Evolutionary conservation across 1,284 basidiomycete species (phyloP), one percentile per base, ranked within the genome.

Genomic region (Puccinia triticina): DNA sequence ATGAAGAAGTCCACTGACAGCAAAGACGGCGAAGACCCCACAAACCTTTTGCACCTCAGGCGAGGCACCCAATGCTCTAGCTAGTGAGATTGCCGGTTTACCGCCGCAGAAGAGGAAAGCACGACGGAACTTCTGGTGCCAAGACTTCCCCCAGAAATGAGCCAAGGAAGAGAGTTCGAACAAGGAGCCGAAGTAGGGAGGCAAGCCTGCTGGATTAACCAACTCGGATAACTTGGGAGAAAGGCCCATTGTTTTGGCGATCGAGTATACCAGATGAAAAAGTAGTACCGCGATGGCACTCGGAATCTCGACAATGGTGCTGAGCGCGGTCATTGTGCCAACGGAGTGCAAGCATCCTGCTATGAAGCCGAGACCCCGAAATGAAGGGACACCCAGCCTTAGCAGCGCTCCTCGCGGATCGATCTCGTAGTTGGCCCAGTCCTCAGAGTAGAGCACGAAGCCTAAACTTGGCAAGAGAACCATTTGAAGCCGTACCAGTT

Each of bases 1-100:
- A 78, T 78, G 77, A 3, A 78, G n/a, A 18, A 78, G 43, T 50
- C 61, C 77, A 29, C 77, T 78, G 61, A 78, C 18, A n/a, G 32
- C 48, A 78, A 78, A 78, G n/a, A 29, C 77, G 23, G 64, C 77
- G 14, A 78, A n/a, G 43, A 69, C n/a, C 21, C 77, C 77, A 26
- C 18, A 66, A 50, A 32, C 43, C 77, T 69, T 66, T 4, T 69
- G 64, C 18, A 55, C 16, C 16, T 67, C 37, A 32, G 40, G 12
- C 14, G 59, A 53, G 29, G 14, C 64, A 48, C 77, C 77, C 14
- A 78, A 46, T 16, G 23, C 32, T 53, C 48, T 69, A 18, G 64
- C 64, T 2, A 69, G 37, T 21, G n/a, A 32, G 26, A 18, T 78
- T 23, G 64, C 59, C 12, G 48, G 64, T 78, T 67, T 46, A 8